Evolutionary conservation across 2,329 filamentous ascomycete genomes (phyloP), one percentile per base, ranked within the genome.

Genomic region (Pestalotiopsis sp.): DNA sequence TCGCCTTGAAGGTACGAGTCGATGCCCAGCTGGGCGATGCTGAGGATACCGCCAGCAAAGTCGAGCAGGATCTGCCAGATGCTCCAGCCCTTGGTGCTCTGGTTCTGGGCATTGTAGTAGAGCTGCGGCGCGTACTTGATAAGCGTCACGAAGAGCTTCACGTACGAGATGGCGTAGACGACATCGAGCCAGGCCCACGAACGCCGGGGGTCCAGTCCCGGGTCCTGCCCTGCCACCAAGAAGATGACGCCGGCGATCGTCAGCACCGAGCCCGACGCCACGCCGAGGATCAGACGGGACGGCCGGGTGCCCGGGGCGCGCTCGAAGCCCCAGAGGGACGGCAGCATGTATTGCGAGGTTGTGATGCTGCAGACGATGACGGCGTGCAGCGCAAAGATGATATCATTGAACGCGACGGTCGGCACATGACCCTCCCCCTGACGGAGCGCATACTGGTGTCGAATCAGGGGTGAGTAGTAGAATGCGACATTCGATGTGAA

Each of bases 111-210:
- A 83, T 98, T 98, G 74, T 92, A 86, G 75, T 92, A 85, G 49
- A 93, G 89, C 84, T 97, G 94, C 4, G 96, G 96, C 61, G 93
- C 90, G 81, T 98, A 98, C 82, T 99, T 99, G 81, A 97, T 88
- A 31, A 98, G 83, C 0, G 95, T 97, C 72, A 97, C 89, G 67
- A 95, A 80, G 41, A 99, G 85, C 82, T 99, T 99, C 77, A 97
- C 91, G 78, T 97, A 97, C 57, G 93, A 93, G 39, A 97, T 83
- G 13, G 92, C 88, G 76, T 90, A 90, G 63, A 89, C 84, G 66
- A 88, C 84, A 75, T 92, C 90, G 57, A 92, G 86, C 80, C 85
- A 88, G 66, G 87, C 86, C 89, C 89, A 91, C 65, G 83, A 82
- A 56, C 74, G 80, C 36, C 75, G 76, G 3, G 85, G 80, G 72